Evolutionary conservation across 73 alveolate genomes (phyloP), one percentile per base, ranked within the genome.

Genomic region (Breviolum minutum): DNA sequence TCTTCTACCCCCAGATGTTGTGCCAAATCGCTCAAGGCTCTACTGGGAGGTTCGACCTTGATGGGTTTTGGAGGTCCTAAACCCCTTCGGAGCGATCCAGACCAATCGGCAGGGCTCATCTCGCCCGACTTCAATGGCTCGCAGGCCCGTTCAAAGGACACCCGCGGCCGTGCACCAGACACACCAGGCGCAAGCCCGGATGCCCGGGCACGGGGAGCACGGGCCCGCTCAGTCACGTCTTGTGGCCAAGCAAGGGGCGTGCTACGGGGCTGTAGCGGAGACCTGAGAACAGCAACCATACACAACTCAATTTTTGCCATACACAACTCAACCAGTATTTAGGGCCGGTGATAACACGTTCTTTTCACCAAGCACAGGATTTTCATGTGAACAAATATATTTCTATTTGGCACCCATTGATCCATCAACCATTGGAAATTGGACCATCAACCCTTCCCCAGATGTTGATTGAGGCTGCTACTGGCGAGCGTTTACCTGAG

Each of bases 101-200:
- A 80, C 73, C 86, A 92, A 68, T 92, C 98, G 22, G 98, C 98
- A 14, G 98, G 98, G 69, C 70, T 80, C 89, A 73, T 92, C 24
- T 68, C 90, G 27, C 82, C 98, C 14, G 79, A 29, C 87, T 11
- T 19, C 64, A n/a, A 24, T n/a, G 96, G 87, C 17, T 26, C 88
- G 68, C 32, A 27, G 62, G 86, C 63, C 62, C 86, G 86, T 30
- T 77, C 86, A 29, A 80, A 80, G 68, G 88, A 80, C 88, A 80
- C 88, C 24, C 22, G 26, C 63, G 64, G 63, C 30, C 48, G 74
- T 13, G 63, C 69, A 16, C n/a, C 54, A 48, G 68, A 69, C 54
- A 14, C 80, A 7, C 27, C 32, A 70, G 79, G 81, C 62, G 13
- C 30, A 7, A 29, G 66, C 26, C 74, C 62, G 30, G 79, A 54